Base-by-base conservation (phyloP, 495 filamentous ascomycete genomes). In the Diplogelasinospora grovesii region DNA sequence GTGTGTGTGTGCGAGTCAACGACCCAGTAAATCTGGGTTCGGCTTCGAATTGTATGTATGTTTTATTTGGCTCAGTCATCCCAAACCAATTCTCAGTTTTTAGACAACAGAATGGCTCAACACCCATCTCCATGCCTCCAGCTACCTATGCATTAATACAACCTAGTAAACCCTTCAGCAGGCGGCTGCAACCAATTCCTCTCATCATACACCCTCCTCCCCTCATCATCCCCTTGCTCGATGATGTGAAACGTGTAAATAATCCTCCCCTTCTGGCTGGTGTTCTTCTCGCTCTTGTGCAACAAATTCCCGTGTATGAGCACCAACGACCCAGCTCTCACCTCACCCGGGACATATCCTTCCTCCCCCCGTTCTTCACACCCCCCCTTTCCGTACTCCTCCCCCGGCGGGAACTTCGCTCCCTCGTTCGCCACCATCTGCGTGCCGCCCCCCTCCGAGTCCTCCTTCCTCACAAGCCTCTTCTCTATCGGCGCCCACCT, bases 231-330 rank as follows among this genome's bases (percentile, higher is more conserved):
- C 15, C 10, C 81, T 0, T 86, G 86, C 61, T 97, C 92, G 56
- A 97, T 97, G 27, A 95, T 75, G 69, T 98, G 92, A 53, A 96
- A 98, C 0, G 93, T 98, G 64, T 98, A 98, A 18, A 95, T 95
- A 59, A 87, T 93, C 53, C 92, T 75, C 41, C 89, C 89, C 64
- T 82, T 84, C 41, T 68, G 59, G 52, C 92, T 94, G 23, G 74
- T 60, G 52, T 98, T 98, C 73, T 71, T 84, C 73, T 93, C 87
- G 60, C 92, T 96, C 76, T 95, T 92, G 59, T 98, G 92, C 62
- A 98, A 50, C 30, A 97, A 64, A 69, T 98, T 97, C 13, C 92
- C 92, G 70, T 98, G 92, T 49, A 98, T 97, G 35, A 98, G 59
- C 27, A 97, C 88, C 60, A 98, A 57, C 24, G 82, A 82, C 0